Evolutionary conservation across 2,329 filamentous ascomycete species (phyloP), one percentile per base, ranked within the genome.

Genomic region (Hymenoscyphus occultus): DNA sequence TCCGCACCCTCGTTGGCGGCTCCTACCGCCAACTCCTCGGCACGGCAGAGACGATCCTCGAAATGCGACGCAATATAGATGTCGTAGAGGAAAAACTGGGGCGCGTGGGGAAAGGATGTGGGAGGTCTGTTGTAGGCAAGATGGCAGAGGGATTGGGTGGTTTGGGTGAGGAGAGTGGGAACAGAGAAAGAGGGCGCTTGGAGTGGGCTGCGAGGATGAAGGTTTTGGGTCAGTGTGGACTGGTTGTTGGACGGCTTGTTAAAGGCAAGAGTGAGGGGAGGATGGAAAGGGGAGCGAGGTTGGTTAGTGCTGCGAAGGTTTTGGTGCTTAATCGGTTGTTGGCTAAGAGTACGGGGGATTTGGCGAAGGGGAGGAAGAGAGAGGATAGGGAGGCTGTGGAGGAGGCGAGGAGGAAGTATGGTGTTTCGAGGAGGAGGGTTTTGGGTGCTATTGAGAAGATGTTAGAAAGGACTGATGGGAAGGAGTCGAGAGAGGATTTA

Each of bases 31-130:
- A 95, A 72, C 86, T 98, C 9, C 86, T 98, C 32, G 91, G 91
- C 61, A 97, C 94, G 0, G 94, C 94, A 63, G 93, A 97, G 78
- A 89, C 89, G n/a, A 98, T 98, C 70, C 90, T 97, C 63, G 85
- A 88, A 67, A 97, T 98, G 92, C 90, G 92, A 70, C 79, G 78
- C 48, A 88, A 94, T 74, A 94, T 95, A 79, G 85, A 89, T 67
- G 80, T 82, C 13, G 89, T 92, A 16, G 92, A 97, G 77, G 80
- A 82, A 5, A 85, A 88, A 45, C 82, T 98, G 61, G 84, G 84
- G 16, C 82, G 83, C 65, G 89, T 97, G 79, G 91, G 92, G 57
- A 85, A 85, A 54, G 85, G 86, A 64, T 97, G 94, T 77, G 93
- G 93, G 61, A 85, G 91, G 45, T 80, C 83, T 61, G 82, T 88